Evolutionary conservation across 163 green algal species (phyloP), one percentile per base, ranked within the genome.

Genomic region (Scenedesmus sp.): DNA sequence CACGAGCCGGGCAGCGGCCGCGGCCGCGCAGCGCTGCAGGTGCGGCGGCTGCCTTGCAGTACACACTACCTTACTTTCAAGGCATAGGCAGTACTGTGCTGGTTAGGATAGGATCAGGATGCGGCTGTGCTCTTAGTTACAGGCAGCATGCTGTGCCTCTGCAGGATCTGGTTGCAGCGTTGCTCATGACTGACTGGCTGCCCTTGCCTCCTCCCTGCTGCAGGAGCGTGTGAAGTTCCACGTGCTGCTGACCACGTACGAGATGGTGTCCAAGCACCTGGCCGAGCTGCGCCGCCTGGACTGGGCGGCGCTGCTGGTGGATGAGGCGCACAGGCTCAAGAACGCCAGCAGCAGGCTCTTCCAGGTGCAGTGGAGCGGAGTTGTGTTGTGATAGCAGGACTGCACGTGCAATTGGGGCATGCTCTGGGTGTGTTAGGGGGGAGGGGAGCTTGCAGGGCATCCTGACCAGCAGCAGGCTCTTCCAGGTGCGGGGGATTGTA

Each of bases 261-360:
- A 98, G 90, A 96, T 96, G 88, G 90, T 96, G 74, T 59, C 26
- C 82, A 92, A 89, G 82, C 82, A 89, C 89, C 83, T 95, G 66
- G 34, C 74, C 13, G 95, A 97, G 66, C 70, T 90, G 26, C 88
- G 87, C n/a, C 82, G 77, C 18, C 54, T 98, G 67, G 74, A 94
- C 67, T 98, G 95, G 91, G 93, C 94, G 9, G 93, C 91, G 26
- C 88, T 98, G 76, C 81, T 97, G 10, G 95, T 98, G 56, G 97
- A 99, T 88, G 97, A 99, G 93, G 97, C 94, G 3, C 97, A 99
- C 94, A 94, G 97, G 12, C 96, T 99, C 95, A 96, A 92, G 94
- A 95, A 62, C 59, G 87, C 87, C 0, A 87, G 23, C 56, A 91
- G 87, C 76, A 77, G 76, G n/a, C 87, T 91, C 15, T 91, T 91